phyloP scores from a whole-genome alignment of 257 asterid genomes.

The Anisodus tanguticus region DNA sequence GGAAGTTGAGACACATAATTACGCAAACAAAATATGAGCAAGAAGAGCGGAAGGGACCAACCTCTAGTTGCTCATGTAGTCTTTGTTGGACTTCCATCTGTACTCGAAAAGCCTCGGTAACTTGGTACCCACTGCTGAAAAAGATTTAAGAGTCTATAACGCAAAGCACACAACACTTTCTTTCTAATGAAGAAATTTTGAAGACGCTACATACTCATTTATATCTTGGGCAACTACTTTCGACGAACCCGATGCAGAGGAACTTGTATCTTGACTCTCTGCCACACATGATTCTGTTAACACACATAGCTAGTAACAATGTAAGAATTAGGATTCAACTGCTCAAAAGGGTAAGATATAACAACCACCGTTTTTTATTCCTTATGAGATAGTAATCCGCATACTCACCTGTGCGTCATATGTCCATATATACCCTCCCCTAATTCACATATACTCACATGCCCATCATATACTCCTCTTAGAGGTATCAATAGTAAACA shows the following conservation, averaged over 20 bases:
- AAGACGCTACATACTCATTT: slow-evolving; percentile 57
- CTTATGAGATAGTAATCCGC: background rate
- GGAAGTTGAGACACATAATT: slow-evolving; percentile 4
- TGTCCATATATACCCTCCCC: background rate
- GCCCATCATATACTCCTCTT: background rate
- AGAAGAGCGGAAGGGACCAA: slow-evolving; percentile 33
- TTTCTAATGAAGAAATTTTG: background rate
- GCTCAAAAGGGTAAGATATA: background rate
- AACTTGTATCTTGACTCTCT: slow-evolving; percentile 82
- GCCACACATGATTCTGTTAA: slow-evolving; percentile 70
- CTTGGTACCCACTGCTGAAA: slow-evolving; percentile 72
- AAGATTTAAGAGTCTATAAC: slow-evolving; percentile 26
- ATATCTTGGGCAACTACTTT: slow-evolving; percentile 66
- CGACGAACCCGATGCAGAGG: slow-evolving; percentile 72
- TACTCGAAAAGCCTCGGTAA: slow-evolving; percentile 86
- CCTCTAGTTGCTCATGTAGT: slow-evolving; percentile 92
- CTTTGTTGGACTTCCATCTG: slow-evolving; percentile 91
- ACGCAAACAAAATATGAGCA: background rate
- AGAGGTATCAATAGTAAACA: background rate
- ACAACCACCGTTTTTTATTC: background rate
- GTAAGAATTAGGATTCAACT: slow-evolving; percentile 9
- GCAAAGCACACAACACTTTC: background rate
- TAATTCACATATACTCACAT: background rate
- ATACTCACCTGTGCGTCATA: background rate
- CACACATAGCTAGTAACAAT: slow-evolving; percentile 9